phyloP scores from a whole-genome alignment of 768 basidiomycete genomes.

The Rhizopogon rudus region DNA sequence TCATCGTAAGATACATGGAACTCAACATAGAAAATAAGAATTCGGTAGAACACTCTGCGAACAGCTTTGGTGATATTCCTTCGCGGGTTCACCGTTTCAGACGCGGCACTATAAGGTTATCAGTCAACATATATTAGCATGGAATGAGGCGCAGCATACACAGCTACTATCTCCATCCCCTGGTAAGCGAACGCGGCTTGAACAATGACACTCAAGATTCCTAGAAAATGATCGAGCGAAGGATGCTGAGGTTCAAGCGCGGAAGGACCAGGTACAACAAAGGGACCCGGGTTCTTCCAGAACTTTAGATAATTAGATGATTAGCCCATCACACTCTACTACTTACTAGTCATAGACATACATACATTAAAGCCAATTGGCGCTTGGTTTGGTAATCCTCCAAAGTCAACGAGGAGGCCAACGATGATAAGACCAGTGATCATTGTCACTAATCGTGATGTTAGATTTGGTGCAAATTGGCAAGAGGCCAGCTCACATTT shows the following conservation, averaged over 20 bases:
- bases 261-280: constrained; percentile 14
- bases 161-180: constrained; percentile 44
- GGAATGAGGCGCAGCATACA: constrained; percentile 11
- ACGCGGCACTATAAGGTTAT: constrained; percentile 50
- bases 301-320: constrained; percentile 28
- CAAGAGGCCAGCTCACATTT: constrained; percentile 37
- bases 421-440: constrained; percentile 57
- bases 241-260: constrained; percentile 1
- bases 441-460: constrained; percentile 36
- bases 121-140: not conserved
- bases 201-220: constrained; percentile 43
- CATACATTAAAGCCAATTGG: constrained; percentile 63
- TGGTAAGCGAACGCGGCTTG: constrained; percentile 54
- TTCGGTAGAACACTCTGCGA: constrained; percentile 73
- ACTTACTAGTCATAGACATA: not conserved
- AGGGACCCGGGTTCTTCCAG: constrained; percentile 45
- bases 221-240: constrained; percentile 11
- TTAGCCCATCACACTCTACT: not conserved
- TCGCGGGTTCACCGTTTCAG: constrained; percentile 73
- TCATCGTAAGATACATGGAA: not conserved
- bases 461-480: not conserved
- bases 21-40: constrained; percentile 69
- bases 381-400: constrained; percentile 42
- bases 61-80: constrained; percentile 75
- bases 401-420: constrained; percentile 71